Evolutionary conservation across 768 basidiomycete genomes (phyloP), one percentile per base, ranked within the genome.

Genomic region (Mycena rebaudengoi): DNA sequence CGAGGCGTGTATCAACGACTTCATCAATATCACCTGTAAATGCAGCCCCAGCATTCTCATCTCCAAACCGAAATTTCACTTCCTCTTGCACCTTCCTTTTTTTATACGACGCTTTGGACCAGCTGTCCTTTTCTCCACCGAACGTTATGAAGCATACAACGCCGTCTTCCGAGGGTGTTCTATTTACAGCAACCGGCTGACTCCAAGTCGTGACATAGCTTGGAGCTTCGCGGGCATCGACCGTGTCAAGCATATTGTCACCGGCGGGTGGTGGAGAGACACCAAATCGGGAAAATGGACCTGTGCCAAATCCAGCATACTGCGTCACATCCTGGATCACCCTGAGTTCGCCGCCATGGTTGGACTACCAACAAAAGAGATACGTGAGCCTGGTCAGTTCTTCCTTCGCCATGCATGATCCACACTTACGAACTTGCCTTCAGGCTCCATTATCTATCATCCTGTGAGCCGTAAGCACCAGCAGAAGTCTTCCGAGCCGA

Each of bases 71-170:
- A 60, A 60, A 43, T 50, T 43, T n/a, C 58, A 60, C 35, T 71
- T 78, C 13, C 57, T 78, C 0, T 20, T 76, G 4, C 74, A 77
- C 20, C 65, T 76, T 3, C 73, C 71, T 0, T 62, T 59, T 20
- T 71, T 66, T 35, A 75, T 78, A 30, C 23, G 55, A 2, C 57
- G 52, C 0, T 78, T 77, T 62, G 76, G 74, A 0, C 76, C 76
- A 0, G 64, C 75, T 0, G 65, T 77, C 3, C 50, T 74, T 0
- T 77, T 73, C 49, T 70, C 71, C 0, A 77, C 75, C 1, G 71
- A 78, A 37, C 44, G 48, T 0, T 78, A 66, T 35, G 72, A 78
- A 29, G 72, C 74, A 0, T 75, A 71, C 52, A 69, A 69, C 41
- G 64, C 62, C 0, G 62, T 71, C 12, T 68, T 71, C 32, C 41